Evolutionary conservation across 345 rosid species (phyloP).

Genomic region (Eucalyptus coolabah): DNA sequence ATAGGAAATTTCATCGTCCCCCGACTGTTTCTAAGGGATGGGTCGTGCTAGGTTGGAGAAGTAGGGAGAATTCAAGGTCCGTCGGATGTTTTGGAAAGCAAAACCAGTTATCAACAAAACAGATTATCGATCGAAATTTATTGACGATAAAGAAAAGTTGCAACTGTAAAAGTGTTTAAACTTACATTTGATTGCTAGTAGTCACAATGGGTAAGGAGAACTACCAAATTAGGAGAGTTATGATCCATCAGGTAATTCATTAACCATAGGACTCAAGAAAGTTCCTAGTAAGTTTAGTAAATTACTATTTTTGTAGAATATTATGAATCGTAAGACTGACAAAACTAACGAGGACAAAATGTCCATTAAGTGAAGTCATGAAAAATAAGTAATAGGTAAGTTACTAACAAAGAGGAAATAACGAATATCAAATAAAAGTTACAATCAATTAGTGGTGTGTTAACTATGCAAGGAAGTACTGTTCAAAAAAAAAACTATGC

Average conservation of each 20-base stretch:
- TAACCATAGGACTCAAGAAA: not conserved
- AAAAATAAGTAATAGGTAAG: not conserved
- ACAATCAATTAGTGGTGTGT: not conserved
- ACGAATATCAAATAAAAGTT: not conserved
- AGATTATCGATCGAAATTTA: accelerated
- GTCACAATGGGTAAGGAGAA: not conserved
- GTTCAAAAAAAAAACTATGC: too few relatives aligned
- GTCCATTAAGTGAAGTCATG: too few relatives aligned
- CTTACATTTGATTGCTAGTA: not conserved
- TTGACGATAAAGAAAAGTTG: not conserved
- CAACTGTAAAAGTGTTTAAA: not conserved
- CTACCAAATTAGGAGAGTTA: not conserved
- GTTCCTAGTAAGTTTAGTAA: not conserved
- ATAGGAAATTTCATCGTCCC: not conserved
- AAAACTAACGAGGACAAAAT: accelerated
- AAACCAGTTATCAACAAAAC: not conserved
- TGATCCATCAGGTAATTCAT: not conserved
- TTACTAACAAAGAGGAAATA: not conserved
- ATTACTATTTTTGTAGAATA: not conserved
- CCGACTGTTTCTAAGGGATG: not conserved
- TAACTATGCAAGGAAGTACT: not conserved
- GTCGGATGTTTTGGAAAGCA: accelerated
- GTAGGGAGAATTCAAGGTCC: not conserved
- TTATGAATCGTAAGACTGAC: not conserved
- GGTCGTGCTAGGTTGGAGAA: not conserved